Base-by-base conservation (phyloP, 2,329 filamentous ascomycete genomes). In the Colletotrichum agaves region DNA sequence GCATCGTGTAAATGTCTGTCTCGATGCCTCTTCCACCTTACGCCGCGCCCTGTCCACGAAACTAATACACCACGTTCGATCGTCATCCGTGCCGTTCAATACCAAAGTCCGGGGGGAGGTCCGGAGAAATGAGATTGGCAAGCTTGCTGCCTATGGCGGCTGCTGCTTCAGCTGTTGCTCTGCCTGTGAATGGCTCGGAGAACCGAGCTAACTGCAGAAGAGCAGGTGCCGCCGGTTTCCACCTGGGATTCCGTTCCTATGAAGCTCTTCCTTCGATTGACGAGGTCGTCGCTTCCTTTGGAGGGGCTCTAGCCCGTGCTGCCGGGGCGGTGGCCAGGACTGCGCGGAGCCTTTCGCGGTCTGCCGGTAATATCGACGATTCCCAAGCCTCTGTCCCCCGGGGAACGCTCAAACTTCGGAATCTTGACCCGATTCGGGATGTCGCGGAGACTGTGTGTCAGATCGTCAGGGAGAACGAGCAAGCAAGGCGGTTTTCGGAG, bases 61-160 rank as follows among this genome's bases (percentile, higher is more conserved):
- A 7, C 27, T 63, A 10, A 21, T 52, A n/a, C 10, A 12, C 5
- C 63, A 46, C 5, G 59, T 63, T 5, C 50, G 23, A 2, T 61
- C 59, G 8, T 19, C 46, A 1, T 43, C 52, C 11, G 12, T 12
- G 6, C 17, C 60, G 4, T 23, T 31, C 6, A 19, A 33, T 3
- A n/a, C 5, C 35, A 47, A 17, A 27, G 3, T 2, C 23, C 23
- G 47, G 33, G 47, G 5, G n/a, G 27, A 49, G 21, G 0, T 12
- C n/a, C 4, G 59, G 47, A 39, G 53, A 17, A 6, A 67, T 67
- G 64, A 67, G 33, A 12, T 17, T 53, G 6, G 27, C 35, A 12
- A 2, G 6, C 37, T 13, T 67, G 8, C 12, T 62, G 5, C 56
- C 66, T 1, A 17, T 61, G n/a, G 49, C 49, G 31, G 43, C 62